These are phyloP conservation scores for Chaetomium cochliodes DNA, from an alignment of 495 filamentous ascomycete species.

Conservation along the genomic window DNA sequence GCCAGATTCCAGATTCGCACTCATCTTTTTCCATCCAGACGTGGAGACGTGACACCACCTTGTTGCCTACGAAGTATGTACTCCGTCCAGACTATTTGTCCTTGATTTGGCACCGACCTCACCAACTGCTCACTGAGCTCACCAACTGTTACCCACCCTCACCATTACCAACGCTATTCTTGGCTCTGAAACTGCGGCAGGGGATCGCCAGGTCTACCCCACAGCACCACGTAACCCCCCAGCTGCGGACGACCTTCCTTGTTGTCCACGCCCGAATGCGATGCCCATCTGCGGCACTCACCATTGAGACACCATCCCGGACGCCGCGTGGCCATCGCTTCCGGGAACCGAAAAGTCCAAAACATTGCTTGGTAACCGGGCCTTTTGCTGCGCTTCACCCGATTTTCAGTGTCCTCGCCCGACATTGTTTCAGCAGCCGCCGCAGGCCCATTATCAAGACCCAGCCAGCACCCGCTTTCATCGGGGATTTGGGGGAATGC, in stretches of 20 bases:
- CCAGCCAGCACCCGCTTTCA: too few species aligned
- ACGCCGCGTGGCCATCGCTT: background rate
- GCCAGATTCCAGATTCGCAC: background rate
- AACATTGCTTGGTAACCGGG: background rate
- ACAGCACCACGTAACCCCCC: conserved; percentile 22
- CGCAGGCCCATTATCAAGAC: background rate
- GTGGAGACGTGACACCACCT: too few species aligned
- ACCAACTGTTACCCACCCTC: background rate
- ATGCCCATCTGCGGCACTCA: too few species aligned
- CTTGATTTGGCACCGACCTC: too few species aligned
- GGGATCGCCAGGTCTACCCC: conserved; percentile 5
- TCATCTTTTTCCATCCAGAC: background rate
- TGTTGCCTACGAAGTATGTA: too few species aligned
- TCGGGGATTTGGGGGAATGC: background rate
- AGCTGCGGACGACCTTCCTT: conserved; percentile 14
- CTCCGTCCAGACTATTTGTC: too few species aligned
- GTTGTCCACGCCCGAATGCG: background rate
- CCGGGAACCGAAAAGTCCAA: background rate
- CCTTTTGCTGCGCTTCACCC: background rate
- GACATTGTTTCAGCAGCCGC: background rate
- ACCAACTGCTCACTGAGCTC: too few species aligned
- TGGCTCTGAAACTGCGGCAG: background rate
- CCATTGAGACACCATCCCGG: too few species aligned
- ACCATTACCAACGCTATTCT: background rate
- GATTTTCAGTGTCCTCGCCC: background rate